Percentiles rank a stretch among this genome's conserved stretches.
These are phyloP conservation scores for Eucalyptus microcorys DNA, from an alignment of 345 rosid species.

Conservation along the genomic window DNA sequence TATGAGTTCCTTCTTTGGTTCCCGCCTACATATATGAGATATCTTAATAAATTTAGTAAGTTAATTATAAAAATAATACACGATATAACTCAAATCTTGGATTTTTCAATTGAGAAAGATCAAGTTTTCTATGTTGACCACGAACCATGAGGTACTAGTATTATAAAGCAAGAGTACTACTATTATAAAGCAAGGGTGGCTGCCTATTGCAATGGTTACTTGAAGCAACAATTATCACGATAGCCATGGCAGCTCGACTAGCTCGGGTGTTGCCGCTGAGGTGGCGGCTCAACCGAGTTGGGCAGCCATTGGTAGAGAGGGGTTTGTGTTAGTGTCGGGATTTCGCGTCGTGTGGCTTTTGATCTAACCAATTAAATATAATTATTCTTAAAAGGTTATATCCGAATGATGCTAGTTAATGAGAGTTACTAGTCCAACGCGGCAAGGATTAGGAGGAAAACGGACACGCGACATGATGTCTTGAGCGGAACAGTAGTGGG, in stretches of 20 bases:
- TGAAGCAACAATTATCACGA: background rate
- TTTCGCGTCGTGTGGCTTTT: background rate
- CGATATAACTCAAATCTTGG: background rate
- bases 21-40: background rate
- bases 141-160: background rate
- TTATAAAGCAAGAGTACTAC: background rate
- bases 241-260: background rate
- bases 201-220: background rate
- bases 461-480: background rate
- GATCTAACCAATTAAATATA: too few species aligned
- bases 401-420: too few species aligned
- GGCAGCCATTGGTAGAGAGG: background rate
- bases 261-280: background rate
- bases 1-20: background rate
- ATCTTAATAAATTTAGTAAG: background rate
- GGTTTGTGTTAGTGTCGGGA: fast-evolving
- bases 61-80: background rate
- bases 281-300: background rate
- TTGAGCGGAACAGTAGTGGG: background rate
- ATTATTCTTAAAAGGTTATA: too few species aligned
- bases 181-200: background rate
- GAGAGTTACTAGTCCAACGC: too few species aligned
- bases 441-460: too few species aligned
- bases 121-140: background rate
- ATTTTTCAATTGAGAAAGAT: background rate